Conservation (phyloP, 1,284 basidiomycete species). For the Leccinum pachyderme region DNA sequence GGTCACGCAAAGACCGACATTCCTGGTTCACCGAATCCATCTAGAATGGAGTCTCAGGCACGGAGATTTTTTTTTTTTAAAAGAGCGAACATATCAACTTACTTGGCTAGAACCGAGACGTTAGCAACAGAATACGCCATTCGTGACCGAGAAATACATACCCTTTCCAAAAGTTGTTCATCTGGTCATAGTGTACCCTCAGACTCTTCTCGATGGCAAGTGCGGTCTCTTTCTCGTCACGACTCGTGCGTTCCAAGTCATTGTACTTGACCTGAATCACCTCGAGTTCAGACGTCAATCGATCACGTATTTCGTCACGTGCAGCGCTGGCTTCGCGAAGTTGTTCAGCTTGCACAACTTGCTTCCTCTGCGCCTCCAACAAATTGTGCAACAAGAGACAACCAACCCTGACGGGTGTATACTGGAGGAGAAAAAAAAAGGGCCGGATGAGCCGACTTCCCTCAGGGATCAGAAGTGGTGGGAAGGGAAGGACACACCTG, state of each 20-base stretch:
- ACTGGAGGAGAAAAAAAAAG: slow-evolving; percentile 17
- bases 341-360: slow-evolving; percentile 27
- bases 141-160: slow-evolving; percentile 24
- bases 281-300: slow-evolving; percentile 30
- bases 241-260: slow-evolving; percentile 28
- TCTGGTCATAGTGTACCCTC: slow-evolving; percentile 35
- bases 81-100: slow-evolving; percentile 17
- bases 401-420: slow-evolving; percentile 34
- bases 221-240: slow-evolving; percentile 38
- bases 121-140: slow-evolving; percentile 17
- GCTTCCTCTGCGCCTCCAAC: slow-evolving; percentile 32
- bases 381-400: slow-evolving; percentile 33
- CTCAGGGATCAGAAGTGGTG: slow-evolving; percentile 10
- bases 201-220: slow-evolving; percentile 36
- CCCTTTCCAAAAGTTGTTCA: slow-evolving; percentile 39
- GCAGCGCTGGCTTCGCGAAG: slow-evolving; percentile 23
- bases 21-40: slow-evolving; percentile 28
- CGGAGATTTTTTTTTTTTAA: background rate
- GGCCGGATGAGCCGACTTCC: background rate
- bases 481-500: slow-evolving; percentile 31
- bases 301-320: slow-evolving; percentile 31
- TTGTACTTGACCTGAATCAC: slow-evolving; percentile 24
- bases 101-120: slow-evolving; percentile 37
- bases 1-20: slow-evolving; percentile 31
- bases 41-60: slow-evolving; percentile 8